phyloP scores from a whole-genome alignment of 768 basidiomycete species.

The Suillus brevipes region DNA sequence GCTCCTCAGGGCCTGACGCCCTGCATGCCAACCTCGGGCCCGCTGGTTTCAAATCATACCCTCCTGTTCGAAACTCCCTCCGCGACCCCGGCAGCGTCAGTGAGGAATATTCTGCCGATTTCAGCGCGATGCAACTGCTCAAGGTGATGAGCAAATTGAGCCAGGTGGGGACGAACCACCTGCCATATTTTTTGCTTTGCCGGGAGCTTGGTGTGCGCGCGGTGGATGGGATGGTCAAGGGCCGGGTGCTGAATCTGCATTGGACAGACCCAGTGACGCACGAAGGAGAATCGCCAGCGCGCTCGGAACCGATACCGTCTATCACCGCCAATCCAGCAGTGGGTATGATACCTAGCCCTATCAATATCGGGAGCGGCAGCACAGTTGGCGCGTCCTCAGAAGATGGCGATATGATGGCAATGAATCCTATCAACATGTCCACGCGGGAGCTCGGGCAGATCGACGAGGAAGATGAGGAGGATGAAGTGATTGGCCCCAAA shows the following conservation, averaged over 20 bases:
- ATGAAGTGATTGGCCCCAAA: slow-evolving; percentile 69
- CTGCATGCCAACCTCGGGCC: slow-evolving; percentile 60
- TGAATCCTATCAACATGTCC: slow-evolving; percentile 37
- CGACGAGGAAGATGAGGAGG: slow-evolving; percentile 52
- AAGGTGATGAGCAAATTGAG: slow-evolving; percentile 81
- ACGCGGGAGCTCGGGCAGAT: slow-evolving; percentile 45
- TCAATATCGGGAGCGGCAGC: slow-evolving; percentile 30
- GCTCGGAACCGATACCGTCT: slow-evolving; percentile 28
- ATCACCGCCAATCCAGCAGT: slow-evolving; percentile 28
- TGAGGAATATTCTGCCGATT: slow-evolving; percentile 61
- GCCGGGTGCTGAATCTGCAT: slow-evolving; percentile 69
- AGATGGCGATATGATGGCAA: slow-evolving; percentile 51
- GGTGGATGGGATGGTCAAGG: slow-evolving; percentile 84
- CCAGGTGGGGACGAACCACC: slow-evolving; percentile 57
- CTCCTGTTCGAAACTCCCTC: slow-evolving; percentile 34
- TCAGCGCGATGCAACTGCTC: slow-evolving; percentile 76
- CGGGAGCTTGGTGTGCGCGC: slow-evolving; percentile 81
- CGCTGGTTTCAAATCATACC: slow-evolving; percentile 64
- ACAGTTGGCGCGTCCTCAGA: slow-evolving; percentile 43
- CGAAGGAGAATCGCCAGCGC: slow-evolving; percentile 41
- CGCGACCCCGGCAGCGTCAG: slow-evolving; percentile 21
- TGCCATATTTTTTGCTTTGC: slow-evolving; percentile 81
- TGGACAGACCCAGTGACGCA: slow-evolving; percentile 73
- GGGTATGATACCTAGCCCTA: slow-evolving; percentile 27
- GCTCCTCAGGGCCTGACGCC: slow-evolving; percentile 44